Percentiles rank a stretch among this genome's conserved stretches.
Evolutionary conservation across 2,329 filamentous ascomycete species (phyloP).

Genomic region (Colletotrichum tamarilloi): DNA sequence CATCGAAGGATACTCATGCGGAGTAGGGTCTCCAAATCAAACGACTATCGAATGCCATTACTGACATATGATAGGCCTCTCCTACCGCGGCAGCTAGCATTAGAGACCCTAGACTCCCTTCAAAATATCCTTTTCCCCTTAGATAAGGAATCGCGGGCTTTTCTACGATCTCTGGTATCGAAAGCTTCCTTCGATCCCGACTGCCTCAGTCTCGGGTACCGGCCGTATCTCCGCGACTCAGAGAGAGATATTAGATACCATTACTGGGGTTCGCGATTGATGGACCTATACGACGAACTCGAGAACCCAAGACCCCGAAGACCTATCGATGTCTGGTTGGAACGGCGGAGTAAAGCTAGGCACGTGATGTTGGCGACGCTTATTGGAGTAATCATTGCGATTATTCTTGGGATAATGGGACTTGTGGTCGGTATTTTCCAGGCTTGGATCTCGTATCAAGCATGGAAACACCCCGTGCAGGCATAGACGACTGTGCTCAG

Average conservation of each 20-base stretch:
- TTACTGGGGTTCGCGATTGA: background rate
- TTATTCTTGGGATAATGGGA: background rate
- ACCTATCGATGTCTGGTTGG: background rate
- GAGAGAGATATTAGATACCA: background rate
- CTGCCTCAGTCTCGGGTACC: background rate
- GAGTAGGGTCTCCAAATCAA: background rate
- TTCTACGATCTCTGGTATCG: background rate
- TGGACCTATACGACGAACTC: background rate
- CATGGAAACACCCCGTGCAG: background rate
- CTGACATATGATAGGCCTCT: background rate
- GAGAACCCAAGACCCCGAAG: background rate
- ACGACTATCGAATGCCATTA: too few species aligned
- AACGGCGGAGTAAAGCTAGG: background rate
- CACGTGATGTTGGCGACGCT: background rate
- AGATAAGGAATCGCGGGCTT: background rate
- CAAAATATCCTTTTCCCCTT: background rate
- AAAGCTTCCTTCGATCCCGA: constrained; percentile 3
- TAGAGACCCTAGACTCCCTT: background rate
- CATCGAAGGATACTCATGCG: too few species aligned
- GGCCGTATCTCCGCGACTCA: background rate
- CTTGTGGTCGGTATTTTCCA: background rate
- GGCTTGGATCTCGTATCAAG: background rate
- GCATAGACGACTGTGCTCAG: background rate
- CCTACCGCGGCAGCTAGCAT: background rate
- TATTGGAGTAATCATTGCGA: background rate